Evolutionary conservation across 192 early-diverging fungal species (phyloP), one percentile per base, ranked within the genome.

Genomic region (Coemansia sp.): DNA sequence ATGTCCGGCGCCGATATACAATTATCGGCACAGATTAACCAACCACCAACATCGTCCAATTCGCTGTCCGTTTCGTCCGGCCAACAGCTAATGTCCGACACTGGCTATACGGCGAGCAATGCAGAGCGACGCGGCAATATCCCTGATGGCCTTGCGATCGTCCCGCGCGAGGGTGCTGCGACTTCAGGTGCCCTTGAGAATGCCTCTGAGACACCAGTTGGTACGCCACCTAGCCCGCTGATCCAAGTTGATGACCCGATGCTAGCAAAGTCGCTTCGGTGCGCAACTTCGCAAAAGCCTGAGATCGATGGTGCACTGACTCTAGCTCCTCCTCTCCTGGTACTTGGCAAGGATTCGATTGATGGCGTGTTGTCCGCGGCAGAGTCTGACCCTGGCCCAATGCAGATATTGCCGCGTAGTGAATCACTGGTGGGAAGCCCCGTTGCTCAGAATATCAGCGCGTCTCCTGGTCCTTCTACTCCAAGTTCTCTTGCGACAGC

Each of bases 201-300:
- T 6, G 55, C 5, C 32, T 13, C 55, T n/a, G 30, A 13, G 6
- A 58, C 2, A 5, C 55, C 32, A 3, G 55, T 33, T 16, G 55
- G 55, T 7, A 76, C 74, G 4, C 79, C 71, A 13, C 74, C 73
- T 14, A 82, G 79, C 47, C 79, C 79, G 28, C 43, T 77, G 19
- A 82, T 82, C 50, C 67, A 74, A n/a, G 65, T 82, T 32, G 55
- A 58, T 6, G 68, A 71, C 10, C 44, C 65, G 40, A 52, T 64
- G 39, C 49, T 82, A 35, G 68, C 74, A 7, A 61, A 47, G 57
- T 61, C 75, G 3, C 33, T 76, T 33, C 70, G 71, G 3, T 72
- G 63, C 13, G 69, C 69, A 0, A 59, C 69, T 11, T 70, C 69
- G 58, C 61, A 62, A 4, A n/a, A 52, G 39, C 14, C 35, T 21